phyloP scores from a whole-genome alignment of 2,329 filamentous ascomycete genomes.

The Aspergillus cejpii region DNA sequence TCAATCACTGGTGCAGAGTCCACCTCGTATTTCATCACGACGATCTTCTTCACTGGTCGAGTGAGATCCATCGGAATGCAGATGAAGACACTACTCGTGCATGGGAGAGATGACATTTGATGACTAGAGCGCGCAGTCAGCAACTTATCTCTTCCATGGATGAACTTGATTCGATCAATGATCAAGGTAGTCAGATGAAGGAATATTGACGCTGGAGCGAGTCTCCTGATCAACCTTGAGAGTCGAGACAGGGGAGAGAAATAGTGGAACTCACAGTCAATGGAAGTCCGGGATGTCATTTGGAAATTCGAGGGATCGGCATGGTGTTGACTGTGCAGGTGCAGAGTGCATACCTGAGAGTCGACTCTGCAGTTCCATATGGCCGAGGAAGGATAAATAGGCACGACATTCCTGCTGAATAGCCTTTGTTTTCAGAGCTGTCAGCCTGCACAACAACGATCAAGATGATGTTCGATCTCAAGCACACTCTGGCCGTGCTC shows the following conservation, averaged over 20 bases:
- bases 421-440: neutral
- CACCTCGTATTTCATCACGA: neutral
- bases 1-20: neutral
- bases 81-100: neutral
- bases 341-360: no score
- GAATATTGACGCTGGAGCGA: no score
- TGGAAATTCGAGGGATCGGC: no score
- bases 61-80: neutral
- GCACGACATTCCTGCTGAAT: neutral
- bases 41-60: neutral
- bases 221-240: no score
- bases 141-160: no score
- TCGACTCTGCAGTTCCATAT: neutral
- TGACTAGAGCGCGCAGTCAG: no score
- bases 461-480: neutral
- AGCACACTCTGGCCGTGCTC: slow-evolving; percentile 3
- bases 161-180: no score
- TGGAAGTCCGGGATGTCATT: no score
- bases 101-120: no score
- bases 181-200: neutral
- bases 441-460: neutral
- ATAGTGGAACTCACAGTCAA: no score
- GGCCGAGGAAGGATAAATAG: neutral
- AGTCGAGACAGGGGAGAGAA: no score
- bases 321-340: neutral